Evolutionary conservation across 441 rosid genomes (phyloP).

Genomic region (Biscutella laevigata): DNA sequence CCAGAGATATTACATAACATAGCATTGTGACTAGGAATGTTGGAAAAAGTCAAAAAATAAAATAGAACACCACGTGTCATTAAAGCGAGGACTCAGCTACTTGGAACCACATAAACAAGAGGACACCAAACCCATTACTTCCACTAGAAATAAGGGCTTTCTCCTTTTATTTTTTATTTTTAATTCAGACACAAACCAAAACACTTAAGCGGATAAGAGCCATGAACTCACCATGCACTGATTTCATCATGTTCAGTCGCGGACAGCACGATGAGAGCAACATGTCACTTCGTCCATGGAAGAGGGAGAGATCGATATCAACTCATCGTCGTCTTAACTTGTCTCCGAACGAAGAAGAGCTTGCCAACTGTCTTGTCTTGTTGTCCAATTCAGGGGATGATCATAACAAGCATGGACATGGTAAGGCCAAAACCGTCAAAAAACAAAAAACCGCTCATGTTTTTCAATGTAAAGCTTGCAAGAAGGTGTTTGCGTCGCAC

Average conservation of each 20-base stretch:
- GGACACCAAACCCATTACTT: constrained; percentile 25
- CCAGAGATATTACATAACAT: background rate
- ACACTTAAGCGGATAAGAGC: too few species aligned
- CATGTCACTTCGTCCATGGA: constrained; percentile 25
- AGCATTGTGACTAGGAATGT: constrained; percentile 20
- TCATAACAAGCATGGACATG: constrained; percentile 59
- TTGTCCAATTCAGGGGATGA: constrained; percentile 53
- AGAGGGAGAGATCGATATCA: constrained; percentile 26
- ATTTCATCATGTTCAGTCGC: constrained; percentile 27
- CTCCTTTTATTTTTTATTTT: too few species aligned
- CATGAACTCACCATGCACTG: constrained; percentile 27
- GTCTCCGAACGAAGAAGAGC: constrained; percentile 76
- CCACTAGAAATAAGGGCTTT: constrained; percentile 28
- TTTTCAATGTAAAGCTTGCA: constrained; percentile 93
- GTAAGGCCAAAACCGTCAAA: constrained; percentile 63
- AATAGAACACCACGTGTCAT: constrained; percentile 28
- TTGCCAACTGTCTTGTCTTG: constrained; percentile 87
- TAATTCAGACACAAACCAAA: too few species aligned
- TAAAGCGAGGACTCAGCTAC: background rate
- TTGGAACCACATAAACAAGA: constrained; percentile 28
- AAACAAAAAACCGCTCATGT: constrained; percentile 40
- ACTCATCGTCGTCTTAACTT: constrained; percentile 15
- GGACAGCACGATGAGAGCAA: constrained; percentile 20
- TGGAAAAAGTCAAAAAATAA: constrained; percentile 24
- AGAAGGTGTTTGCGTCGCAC: constrained; percentile 89